Evolutionary conservation across 129 eudicot species (phyloP).

Genomic region (Ambrosia trifida): DNA sequence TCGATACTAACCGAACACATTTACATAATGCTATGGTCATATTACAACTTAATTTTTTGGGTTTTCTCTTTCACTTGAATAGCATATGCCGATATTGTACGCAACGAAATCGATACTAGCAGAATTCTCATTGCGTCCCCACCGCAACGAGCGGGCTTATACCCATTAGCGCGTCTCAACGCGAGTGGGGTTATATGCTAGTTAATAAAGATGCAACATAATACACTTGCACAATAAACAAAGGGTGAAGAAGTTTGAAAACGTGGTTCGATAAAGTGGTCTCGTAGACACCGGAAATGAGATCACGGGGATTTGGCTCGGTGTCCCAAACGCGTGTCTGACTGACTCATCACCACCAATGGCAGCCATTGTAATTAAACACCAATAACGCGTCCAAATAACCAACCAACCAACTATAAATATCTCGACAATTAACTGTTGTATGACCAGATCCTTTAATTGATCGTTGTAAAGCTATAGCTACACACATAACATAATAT

Average conservation of each 20-base stretch:
- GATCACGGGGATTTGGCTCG: not conserved
- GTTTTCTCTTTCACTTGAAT: no score
- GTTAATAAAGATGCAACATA: not conserved
- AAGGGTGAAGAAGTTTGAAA: not conserved
- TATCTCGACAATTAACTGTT: not conserved
- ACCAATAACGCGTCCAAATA: not conserved
- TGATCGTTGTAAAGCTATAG: not conserved
- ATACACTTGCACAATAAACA: constrained; percentile 2
- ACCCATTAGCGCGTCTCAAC: no score
- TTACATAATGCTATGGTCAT: no score
- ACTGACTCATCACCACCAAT: not conserved
- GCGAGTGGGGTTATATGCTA: no score
- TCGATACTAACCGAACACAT: no score
- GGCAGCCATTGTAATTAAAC: not conserved
- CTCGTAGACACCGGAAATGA: not conserved
- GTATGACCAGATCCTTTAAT: not conserved
- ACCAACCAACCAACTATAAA: not conserved
- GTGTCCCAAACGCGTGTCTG: constrained; percentile 4
- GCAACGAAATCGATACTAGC: no score
- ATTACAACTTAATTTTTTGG: no score
- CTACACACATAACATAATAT: no score
- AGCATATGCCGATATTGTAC: no score
- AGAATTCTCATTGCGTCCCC: no score
- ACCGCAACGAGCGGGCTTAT: no score
- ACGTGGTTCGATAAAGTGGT: constrained; percentile 13